Evolutionary conservation across 495 filamentous ascomycete species (phyloP), one percentile per base, ranked within the genome.

Genomic region (Hypomontagnella submonticulosa): DNA sequence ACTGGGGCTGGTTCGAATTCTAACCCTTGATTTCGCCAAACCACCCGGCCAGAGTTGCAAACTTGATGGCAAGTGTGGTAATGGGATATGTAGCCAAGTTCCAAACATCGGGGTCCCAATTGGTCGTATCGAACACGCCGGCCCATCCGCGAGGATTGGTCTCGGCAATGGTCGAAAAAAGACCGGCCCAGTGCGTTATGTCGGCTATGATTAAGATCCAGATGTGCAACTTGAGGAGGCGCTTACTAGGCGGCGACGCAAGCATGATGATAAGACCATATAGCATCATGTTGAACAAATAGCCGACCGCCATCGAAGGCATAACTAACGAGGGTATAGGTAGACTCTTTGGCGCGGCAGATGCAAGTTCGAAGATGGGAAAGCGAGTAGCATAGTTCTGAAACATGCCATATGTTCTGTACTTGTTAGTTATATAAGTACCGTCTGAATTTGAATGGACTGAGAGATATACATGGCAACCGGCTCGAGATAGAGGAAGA

Each of bases 231-330:
- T 63, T 43, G 7, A 70, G 37, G 8, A 70, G 57, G 3, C 56
- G 61, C 18, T 61, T 61, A 19, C 51, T 66, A 8, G 66, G 66
- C 33, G 66, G 66, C n/a, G 61, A 57, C 12, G 57, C 56, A 4
- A 66, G 43, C 71, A 79, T 73, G 43, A 77, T 77, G 15, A 76
- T 63, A 6, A 80, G 63, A 15, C 77, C 76, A 57, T 80, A 80
- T 4, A 78, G 57, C 13, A 75, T 46, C 20, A 77, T 80, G 19
- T 74, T 75, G 32, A 65, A 32, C 33, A 78, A 51, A 19, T 66
- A 70, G 18, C 55, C 41, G 3, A 34, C 30, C 4, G 54, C 52
- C 57, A 57, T 56, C 11, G 50, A 47, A 5, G 66, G 46, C 16
- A 57, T 19, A 18, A 52, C 40, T 13, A 69, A 18, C 16, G 55